Conservation (phyloP, 2,329 filamentous ascomycete genomes). For the Cercospora canescens region DNA sequence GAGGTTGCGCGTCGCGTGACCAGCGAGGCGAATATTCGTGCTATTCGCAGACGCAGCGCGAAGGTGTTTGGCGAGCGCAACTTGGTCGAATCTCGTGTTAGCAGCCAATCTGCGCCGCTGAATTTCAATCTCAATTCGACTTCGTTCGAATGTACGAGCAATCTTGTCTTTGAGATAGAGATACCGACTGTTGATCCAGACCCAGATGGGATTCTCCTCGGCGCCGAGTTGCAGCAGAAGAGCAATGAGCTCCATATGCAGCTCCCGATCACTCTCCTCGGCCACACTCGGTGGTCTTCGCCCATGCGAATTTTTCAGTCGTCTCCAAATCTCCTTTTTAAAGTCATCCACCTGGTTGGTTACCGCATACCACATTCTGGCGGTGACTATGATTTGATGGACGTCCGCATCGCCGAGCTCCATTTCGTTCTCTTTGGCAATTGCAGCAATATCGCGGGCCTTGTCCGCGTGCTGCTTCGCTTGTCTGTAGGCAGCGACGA, state of each 20-base stretch:
- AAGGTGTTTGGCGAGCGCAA: slow-evolving; percentile 72
- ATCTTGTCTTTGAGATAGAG: slow-evolving; percentile 89
- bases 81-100: slow-evolving; percentile 68
- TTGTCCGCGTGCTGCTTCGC: slow-evolving; percentile 82
- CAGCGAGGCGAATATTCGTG: slow-evolving; percentile 22
- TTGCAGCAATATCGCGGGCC: slow-evolving; percentile 66
- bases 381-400: slow-evolving; percentile 83
- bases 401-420: slow-evolving; percentile 71
- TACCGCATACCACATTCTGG: slow-evolving; percentile 93
- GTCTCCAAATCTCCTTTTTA: slow-evolving; percentile 87
- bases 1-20: slow-evolving; percentile 55
- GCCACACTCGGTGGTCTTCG: slow-evolving; percentile 27
- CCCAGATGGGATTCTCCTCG: slow-evolving; percentile 93
- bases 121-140: slow-evolving; percentile 89
- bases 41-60: slow-evolving; percentile 56
- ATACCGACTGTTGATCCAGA: slow-evolving; percentile 89
- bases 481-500: slow-evolving; percentile 82
- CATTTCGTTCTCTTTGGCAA: slow-evolving; percentile 50
- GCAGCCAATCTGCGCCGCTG: slow-evolving; percentile 77
- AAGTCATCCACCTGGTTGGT: slow-evolving; percentile 82
- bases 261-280: slow-evolving; percentile 58
- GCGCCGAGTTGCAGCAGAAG: slow-evolving; percentile 91
- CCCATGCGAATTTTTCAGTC: slow-evolving; percentile 50
- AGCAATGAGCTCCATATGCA: slow-evolving; percentile 89
- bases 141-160: slow-evolving; percentile 75